Evolutionary conservation across 1,284 basidiomycete species (phyloP).

Genomic region (Nidula niveotomentosa): DNA sequence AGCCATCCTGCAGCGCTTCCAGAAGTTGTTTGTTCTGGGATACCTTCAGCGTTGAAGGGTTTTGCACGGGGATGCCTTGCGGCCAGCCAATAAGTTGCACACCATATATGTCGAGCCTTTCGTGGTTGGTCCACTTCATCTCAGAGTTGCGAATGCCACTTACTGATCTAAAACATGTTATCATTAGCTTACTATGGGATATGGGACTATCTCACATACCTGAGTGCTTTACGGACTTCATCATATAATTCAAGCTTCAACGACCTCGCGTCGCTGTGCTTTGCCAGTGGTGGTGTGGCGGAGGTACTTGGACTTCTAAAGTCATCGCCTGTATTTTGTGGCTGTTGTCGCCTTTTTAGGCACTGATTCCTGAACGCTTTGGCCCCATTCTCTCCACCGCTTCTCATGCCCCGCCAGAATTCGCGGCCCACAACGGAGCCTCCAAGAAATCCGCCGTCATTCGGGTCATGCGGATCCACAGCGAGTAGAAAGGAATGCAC

Average conservation of each 20-base stretch:
- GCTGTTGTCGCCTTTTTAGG: slow-evolving; percentile 13
- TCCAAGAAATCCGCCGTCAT: slow-evolving; percentile 58
- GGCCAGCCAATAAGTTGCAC: slow-evolving; percentile 66
- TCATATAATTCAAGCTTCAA: slow-evolving; percentile 55
- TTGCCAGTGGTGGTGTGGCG: no score
- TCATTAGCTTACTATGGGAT: background rate
- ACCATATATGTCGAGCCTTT: slow-evolving; percentile 53
- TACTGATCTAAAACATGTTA: slow-evolving; percentile 32
- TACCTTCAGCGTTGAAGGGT: slow-evolving; percentile 56
- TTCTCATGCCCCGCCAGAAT: slow-evolving; percentile 60
- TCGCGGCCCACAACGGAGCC: slow-evolving; percentile 58
- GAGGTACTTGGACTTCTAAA: no score
- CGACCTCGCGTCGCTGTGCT: slow-evolving; percentile 24
- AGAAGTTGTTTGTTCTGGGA: slow-evolving; percentile 52
- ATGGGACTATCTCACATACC: slow-evolving; percentile 28
- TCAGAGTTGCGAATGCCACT: slow-evolving; percentile 63
- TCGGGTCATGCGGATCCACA: slow-evolving; percentile 46
- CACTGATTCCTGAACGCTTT: slow-evolving; percentile 53
- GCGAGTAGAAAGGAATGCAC: slow-evolving; percentile 62
- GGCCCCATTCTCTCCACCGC: slow-evolving; percentile 56
- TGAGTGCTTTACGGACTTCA: slow-evolving; percentile 46
- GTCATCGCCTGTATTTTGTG: background rate
- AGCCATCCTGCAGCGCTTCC: slow-evolving; percentile 44
- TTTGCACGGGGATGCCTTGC: slow-evolving; percentile 48
- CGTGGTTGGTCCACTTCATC: slow-evolving; percentile 73